Percentiles rank a stretch among this genome's conserved stretches.
Conservation (phyloP, 352 stramenopile species). For the Phytophthora sp. region DNA sequence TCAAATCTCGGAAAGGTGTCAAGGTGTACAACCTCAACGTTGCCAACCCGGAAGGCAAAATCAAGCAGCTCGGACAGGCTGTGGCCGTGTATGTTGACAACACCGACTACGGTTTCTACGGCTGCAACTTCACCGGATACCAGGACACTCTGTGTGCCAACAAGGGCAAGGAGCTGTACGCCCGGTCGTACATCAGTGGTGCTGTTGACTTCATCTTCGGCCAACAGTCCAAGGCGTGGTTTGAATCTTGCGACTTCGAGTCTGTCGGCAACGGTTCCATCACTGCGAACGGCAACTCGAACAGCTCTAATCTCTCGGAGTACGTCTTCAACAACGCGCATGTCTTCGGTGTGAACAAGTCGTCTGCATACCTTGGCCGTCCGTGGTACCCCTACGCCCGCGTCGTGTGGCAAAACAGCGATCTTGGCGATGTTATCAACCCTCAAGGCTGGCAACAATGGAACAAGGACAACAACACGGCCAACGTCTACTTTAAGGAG, state of each 20-base stretch:
- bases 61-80: conserved; percentile 4
- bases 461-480: conserved; percentile 9
- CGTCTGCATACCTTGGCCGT: conserved; percentile 3
- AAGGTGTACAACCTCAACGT: conserved; percentile 28
- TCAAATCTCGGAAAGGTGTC: conserved; percentile 14
- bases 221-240: background rate
- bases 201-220: conserved; percentile 16
- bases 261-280: conserved; percentile 9
- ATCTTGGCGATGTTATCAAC: conserved; percentile 8
- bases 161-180: conserved; percentile 6
- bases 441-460: conserved; percentile 3
- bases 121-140: conserved; percentile 9
- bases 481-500: conserved; percentile 23
- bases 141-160: conserved; percentile 17
- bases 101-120: conserved; percentile 10
- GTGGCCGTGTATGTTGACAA: conserved; percentile 6
- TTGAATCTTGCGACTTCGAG: conserved; percentile 12
- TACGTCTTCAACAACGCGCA: conserved; percentile 13
- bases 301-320: conserved; percentile 12
- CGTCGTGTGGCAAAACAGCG: conserved; percentile 15
- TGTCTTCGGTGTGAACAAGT: conserved; percentile 2
- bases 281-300: conserved; percentile 5
- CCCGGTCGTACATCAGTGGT: conserved; percentile 4
- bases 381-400: conserved; percentile 10
- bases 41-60: conserved; percentile 10